Evolutionary conservation across 2,329 filamentous ascomycete genomes (phyloP), one percentile per base, ranked within the genome.

Genomic region (Laburnicola sp.): DNA sequence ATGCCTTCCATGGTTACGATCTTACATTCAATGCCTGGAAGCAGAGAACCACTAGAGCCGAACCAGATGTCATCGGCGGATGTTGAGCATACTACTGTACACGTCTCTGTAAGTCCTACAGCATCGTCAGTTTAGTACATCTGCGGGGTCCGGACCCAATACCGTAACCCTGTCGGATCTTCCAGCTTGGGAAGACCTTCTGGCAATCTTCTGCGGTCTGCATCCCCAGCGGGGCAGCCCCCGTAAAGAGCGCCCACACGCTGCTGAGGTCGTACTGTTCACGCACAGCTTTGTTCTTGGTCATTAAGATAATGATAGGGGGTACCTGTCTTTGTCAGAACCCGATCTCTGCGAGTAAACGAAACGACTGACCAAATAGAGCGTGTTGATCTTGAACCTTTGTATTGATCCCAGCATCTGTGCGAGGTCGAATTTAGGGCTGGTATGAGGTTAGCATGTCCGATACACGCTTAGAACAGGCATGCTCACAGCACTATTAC

Each of bases 291-390:
- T 80, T 78, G 60, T 84, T 86, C 56, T 88, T 88, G 23, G 87
- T 78, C 77, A 95, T 82, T 53, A 83, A 79, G 53, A 95, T 88
- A 51, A 95, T 84, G 63, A 95, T 92, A 0, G 91, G 90, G 5
- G 91, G 91, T 0, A 92, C 86, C 83, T 85, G 35, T 32, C 8
- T 3, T n/a, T 28, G 54, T 65, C 16, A 66, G 53, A 31, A 30
- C 26, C 21, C 16, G 37, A 26, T 16, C 23, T 7, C 7, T 3
- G 16, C 21, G 27, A 41, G 30, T n/a, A n/a, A 16, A 32, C 26
- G 3, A 36, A 40, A 21, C 5, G 16, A 66, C 79, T 65, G 70
- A 87, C 89, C 59, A 94, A 70, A 59, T 81, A 86, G 10, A 94
- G 76, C 36, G 80, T 78, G 45, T 79, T 77, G 62, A 94, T 88